Percentiles rank a stretch among this genome's conserved stretches.
Evolutionary conservation across 2,329 filamentous ascomycete species (phyloP).

Genomic region (Onygenales sp.): DNA sequence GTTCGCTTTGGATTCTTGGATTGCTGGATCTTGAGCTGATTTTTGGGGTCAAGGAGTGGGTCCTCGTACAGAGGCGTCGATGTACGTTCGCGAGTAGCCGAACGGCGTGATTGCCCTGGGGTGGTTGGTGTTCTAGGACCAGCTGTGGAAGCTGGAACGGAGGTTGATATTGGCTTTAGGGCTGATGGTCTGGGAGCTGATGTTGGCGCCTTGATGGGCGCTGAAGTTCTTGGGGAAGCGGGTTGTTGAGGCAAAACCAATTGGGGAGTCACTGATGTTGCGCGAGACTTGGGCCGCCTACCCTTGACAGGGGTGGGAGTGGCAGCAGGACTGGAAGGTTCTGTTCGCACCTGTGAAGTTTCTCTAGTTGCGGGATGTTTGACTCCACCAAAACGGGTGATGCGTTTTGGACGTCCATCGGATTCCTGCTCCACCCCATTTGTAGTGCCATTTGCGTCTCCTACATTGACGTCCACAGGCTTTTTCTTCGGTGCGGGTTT

Average conservation of each 20-base stretch:
- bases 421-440: conserved; percentile 3
- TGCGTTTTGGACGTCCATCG: conserved; percentile 6
- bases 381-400: conserved; percentile 9
- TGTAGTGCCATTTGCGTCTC: not conserved
- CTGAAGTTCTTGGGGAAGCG: conserved; percentile 10
- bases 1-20: conserved; percentile 37
- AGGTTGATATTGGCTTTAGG: not conserved
- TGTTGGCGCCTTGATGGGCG: not conserved
- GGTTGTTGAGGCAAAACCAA: conserved; percentile 12
- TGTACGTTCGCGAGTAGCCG: conserved; percentile 7
- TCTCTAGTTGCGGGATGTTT: conserved; percentile 8
- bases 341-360: conserved; percentile 8
- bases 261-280: conserved; percentile 7
- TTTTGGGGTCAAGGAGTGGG: conserved; percentile 14
- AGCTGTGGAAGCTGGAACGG: not conserved
- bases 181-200: conserved; percentile 4
- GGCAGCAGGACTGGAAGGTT: conserved; percentile 5
- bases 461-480: not conserved
- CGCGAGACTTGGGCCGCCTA: conserved; percentile 8
- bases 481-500: conserved; percentile 21
- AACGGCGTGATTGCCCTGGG: conserved; percentile 10
- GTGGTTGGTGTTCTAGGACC: conserved; percentile 5
- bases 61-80: conserved; percentile 13
- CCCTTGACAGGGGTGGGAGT: not conserved
- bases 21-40: conserved; percentile 28